A percentile compares a stretch with the other conserved stretches of the same genome.
These are phyloP conservation scores for Populus hybrid DNA, from an alignment of 441 rosid genomes.

Conservation along the genomic window DNA sequence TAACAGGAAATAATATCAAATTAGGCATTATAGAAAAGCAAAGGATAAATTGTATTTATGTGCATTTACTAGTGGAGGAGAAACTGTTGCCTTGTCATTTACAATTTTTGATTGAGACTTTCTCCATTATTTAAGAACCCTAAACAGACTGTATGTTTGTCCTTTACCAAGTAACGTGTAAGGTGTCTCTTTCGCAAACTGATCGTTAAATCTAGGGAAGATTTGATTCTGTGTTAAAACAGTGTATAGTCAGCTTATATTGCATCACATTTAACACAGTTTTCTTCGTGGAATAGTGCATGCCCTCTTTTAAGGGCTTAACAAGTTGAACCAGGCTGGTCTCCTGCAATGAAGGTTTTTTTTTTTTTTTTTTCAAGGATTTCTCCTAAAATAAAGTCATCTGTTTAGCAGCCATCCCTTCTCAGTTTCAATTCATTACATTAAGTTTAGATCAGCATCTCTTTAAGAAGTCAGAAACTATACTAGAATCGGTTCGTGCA, in stretches of 20 bases:
- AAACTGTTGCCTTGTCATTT: neutral
- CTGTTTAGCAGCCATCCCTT: neutral
- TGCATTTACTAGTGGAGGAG: neutral
- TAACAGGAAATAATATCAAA: neutral
- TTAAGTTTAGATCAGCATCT: neutral
- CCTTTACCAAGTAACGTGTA: conserved; percentile 7
- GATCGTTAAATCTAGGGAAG: conserved; percentile 33
- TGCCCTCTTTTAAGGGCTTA: neutral
- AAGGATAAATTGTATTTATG: conserved; percentile 7
- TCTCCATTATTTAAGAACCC: neutral
- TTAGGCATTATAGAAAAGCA: neutral
- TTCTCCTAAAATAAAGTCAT: neutral
- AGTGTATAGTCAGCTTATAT: conserved; percentile 14
- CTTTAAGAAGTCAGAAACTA: neutral
- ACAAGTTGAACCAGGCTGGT: neutral
- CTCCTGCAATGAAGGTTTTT: neutral
- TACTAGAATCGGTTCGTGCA: neutral
- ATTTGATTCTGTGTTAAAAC: conserved; percentile 20
- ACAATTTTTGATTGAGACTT: conserved; percentile 4
- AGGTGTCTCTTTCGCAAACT: conserved; percentile 32
- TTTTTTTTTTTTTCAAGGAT: neutral
- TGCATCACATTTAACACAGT: conserved; percentile 23
- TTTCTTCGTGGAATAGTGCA: neutral
- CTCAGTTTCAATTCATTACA: neutral
- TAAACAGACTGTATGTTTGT: neutral